Conservation (phyloP, 1,139 yeast genomes). For the Scheffersomyces quercinus region DNA sequence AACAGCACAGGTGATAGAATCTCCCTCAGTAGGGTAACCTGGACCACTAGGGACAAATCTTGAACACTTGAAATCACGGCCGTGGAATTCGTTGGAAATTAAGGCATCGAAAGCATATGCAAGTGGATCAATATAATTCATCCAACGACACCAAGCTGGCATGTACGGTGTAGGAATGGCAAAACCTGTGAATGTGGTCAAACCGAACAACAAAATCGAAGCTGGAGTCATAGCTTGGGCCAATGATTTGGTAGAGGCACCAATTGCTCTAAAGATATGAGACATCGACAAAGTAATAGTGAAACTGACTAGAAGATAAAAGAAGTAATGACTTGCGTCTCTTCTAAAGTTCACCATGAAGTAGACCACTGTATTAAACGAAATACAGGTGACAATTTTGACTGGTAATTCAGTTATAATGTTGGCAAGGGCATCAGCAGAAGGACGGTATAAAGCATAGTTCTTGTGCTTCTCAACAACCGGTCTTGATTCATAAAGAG, state of each 20-base stretch:
- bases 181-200: constrained; percentile 61
- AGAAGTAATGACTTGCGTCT: constrained; percentile 60
- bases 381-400: constrained; percentile 45
- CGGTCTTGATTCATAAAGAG: constrained; percentile 57
- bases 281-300: constrained; percentile 54
- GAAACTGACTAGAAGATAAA: constrained; percentile 45
- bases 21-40: constrained; percentile 14
- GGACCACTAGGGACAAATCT: constrained; percentile 23
- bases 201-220: constrained; percentile 52
- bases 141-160: constrained; percentile 69
- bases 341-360: constrained; percentile 59
- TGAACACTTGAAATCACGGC: constrained; percentile 43
- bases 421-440: constrained; percentile 66
- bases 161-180: constrained; percentile 56
- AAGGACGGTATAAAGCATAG: constrained; percentile 63
- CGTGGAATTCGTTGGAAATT: constrained; percentile 53
- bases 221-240: constrained; percentile 64
- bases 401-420: constrained; percentile 60
- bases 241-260: constrained; percentile 54
- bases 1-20: constrained; percentile 10
- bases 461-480: constrained; percentile 62
- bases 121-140: constrained; percentile 57
- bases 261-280: constrained; percentile 60
- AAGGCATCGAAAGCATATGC: constrained; percentile 58
- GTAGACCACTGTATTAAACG: constrained; percentile 51